A percentile compares a stretch with the other conserved stretches of the same genome.
Evolutionary conservation across 1,284 basidiomycete genomes (phyloP).

Genomic region (Ustilago loliicola): DNA sequence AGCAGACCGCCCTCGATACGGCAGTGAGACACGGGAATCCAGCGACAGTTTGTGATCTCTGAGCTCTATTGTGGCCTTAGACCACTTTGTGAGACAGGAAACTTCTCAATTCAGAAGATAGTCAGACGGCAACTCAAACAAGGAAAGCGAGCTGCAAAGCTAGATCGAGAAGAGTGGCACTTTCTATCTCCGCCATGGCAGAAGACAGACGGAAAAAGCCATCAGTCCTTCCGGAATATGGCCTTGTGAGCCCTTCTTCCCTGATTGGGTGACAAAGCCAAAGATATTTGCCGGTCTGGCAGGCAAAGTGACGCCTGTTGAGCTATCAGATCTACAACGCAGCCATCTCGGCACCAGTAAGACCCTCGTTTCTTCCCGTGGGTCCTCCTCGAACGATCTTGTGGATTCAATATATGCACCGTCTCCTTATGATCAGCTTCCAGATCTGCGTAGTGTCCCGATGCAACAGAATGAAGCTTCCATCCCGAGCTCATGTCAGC

Average conservation of each 20-base stretch:
- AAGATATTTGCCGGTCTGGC: conserved; percentile 5
- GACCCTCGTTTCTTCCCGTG: not conserved
- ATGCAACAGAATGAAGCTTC: too few species aligned
- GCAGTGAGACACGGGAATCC: conserved; percentile 7
- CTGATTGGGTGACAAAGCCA: too few species aligned
- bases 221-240: not conserved
- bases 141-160: conserved; percentile 9
- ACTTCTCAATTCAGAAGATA: not conserved
- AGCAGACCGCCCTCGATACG: not conserved
- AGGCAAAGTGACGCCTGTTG: conserved; percentile 9
- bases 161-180: conserved; percentile 8
- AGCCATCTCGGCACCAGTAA: not conserved
- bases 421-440: not conserved
- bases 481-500: too few species aligned
- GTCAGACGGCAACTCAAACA: too few species aligned
- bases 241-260: not conserved
- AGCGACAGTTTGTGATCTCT: not conserved
- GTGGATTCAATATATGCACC: not conserved
- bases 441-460: too few species aligned
- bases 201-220: not conserved
- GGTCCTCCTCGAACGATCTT: not conserved
- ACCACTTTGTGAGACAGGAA: not conserved
- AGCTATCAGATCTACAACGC: conserved; percentile 6
- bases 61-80: not conserved
- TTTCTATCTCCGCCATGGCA: conserved; percentile 22